Evolutionary conservation across 169 alveolate genomes (phyloP).

Genomic region (Cryptosporidium tyzzeri): DNA sequence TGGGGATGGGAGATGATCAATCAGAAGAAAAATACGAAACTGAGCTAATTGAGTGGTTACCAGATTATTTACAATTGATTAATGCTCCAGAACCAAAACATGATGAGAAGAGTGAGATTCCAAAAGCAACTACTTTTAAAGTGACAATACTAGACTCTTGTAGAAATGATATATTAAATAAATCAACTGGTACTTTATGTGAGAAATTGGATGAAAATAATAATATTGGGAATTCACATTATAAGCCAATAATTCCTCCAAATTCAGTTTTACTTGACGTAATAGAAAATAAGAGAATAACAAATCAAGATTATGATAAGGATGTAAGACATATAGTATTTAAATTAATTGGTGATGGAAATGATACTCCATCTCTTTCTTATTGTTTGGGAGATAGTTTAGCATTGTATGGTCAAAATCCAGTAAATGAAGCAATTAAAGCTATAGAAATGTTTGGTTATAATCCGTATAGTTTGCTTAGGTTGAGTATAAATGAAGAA

Average conservation of each 20-base stretch:
- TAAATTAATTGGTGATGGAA: conserved; percentile 39
- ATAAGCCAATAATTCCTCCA: conserved; percentile 74
- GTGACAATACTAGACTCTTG: conserved; percentile 5
- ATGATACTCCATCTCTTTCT: neutral
- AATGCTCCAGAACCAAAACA: conserved; percentile 76
- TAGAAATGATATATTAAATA: conserved; percentile 21
- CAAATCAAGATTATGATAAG: conserved; percentile 63
- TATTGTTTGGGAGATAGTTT: conserved; percentile 76
- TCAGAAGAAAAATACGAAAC: conserved; percentile 80
- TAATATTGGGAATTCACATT: neutral
- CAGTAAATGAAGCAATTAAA: conserved; percentile 25
- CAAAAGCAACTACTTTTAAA: conserved; percentile 35
- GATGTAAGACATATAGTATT: conserved; percentile 76
- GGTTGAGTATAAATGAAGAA: conserved; percentile 39
- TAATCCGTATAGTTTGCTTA: conserved; percentile 22
- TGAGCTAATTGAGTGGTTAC: conserved; percentile 78
- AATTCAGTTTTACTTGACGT: conserved; percentile 61
- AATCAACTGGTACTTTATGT: conserved; percentile 22
- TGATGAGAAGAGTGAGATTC: conserved; percentile 52
- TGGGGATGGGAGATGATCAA: conserved; percentile 80
- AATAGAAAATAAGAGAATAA: conserved; percentile 71
- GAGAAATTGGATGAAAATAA: neutral
- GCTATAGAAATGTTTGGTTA: conserved; percentile 61
- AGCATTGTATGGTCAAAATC: conserved; percentile 75
- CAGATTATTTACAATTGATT: conserved; percentile 70